Evolutionary conservation across 1,139 yeast species (phyloP).

Genomic region (Fermentozyma sake): DNA sequence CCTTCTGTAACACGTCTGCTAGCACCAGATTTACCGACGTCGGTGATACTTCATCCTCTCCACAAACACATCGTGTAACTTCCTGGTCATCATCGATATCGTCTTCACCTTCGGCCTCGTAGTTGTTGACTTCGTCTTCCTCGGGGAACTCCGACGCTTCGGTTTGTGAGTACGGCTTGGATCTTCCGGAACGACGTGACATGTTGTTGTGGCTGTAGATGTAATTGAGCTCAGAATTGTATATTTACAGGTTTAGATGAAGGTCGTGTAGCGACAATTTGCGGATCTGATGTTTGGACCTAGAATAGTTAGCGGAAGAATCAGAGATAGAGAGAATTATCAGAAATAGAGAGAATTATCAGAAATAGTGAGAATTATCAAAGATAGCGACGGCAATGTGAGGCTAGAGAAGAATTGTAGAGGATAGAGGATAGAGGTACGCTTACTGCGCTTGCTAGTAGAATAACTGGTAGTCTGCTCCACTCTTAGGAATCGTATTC

Average conservation of each 20-base stretch:
- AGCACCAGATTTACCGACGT: conserved; percentile 31
- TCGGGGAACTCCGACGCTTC: conserved; percentile 12
- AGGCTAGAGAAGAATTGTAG: too few species aligned
- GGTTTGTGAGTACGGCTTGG: conserved; percentile 14
- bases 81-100: conserved; percentile 54
- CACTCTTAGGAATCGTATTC: too few species aligned
- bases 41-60: conserved; percentile 59
- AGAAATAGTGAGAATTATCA: too few species aligned
- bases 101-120: conserved; percentile 23
- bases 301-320: background rate
- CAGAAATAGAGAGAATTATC: too few species aligned
- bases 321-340: too few species aligned
- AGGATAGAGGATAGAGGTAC: too few species aligned
- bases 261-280: too few species aligned
- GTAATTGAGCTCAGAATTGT: background rate
- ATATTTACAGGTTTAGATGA: too few species aligned
- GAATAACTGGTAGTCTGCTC: too few species aligned
- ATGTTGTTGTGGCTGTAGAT: conserved; percentile 7
- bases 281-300: too few species aligned
- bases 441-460: too few species aligned
- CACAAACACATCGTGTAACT: conserved; percentile 87
- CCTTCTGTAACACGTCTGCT: conserved; percentile 42
- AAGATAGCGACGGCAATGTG: too few species aligned
- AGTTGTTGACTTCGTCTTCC: conserved; percentile 17
- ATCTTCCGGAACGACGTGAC: conserved; percentile 31